Evolutionary conservation across 768 basidiomycete genomes (phyloP).

Genomic region (Coprinopsis sp.): DNA sequence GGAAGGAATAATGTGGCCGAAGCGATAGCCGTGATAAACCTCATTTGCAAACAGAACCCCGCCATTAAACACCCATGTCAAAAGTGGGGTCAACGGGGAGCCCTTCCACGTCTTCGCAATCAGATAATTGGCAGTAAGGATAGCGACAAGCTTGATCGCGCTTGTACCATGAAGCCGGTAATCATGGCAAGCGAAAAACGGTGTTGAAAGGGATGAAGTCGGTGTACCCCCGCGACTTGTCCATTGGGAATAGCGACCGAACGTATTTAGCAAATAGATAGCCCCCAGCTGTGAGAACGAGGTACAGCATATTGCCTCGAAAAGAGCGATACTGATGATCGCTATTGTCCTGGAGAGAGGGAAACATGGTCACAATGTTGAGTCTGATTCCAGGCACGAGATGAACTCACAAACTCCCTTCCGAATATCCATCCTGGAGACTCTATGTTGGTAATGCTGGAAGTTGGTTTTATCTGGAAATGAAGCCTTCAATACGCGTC

Average conservation of each 20-base stretch:
- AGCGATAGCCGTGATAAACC: conserved; percentile 66
- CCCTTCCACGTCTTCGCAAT: conserved; percentile 46
- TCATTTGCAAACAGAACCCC: conserved; percentile 75
- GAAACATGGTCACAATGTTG: not conserved
- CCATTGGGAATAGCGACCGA: conserved; percentile 32
- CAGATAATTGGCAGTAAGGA: conserved; percentile 66
- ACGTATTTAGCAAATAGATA: conserved; percentile 55
- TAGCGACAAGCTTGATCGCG: conserved; percentile 67
- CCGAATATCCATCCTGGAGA: conserved; percentile 83
- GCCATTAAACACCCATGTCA: conserved; percentile 79
- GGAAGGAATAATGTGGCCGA: conserved; percentile 52
- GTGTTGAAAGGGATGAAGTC: conserved; percentile 54
- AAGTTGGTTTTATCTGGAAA: conserved; percentile 59
- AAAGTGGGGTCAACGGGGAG: conserved; percentile 41
- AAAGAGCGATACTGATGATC: conserved; percentile 90
- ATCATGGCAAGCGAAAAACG: conserved; percentile 62
- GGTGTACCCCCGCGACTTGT: conserved; percentile 18
- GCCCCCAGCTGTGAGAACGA: conserved; percentile 42
- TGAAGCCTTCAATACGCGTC: conserved; percentile 2
- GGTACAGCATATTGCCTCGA: conserved; percentile 68
- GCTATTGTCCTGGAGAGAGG: conserved; percentile 71
- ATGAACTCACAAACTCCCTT: conserved; percentile 37
- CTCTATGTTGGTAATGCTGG: conserved; percentile 44
- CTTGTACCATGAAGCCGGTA: conserved; percentile 77
- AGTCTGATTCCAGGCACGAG: conserved; percentile 1